phyloP scores from a whole-genome alignment of 148 eudicot genomes.

The Nepenthes gracilis region DNA sequence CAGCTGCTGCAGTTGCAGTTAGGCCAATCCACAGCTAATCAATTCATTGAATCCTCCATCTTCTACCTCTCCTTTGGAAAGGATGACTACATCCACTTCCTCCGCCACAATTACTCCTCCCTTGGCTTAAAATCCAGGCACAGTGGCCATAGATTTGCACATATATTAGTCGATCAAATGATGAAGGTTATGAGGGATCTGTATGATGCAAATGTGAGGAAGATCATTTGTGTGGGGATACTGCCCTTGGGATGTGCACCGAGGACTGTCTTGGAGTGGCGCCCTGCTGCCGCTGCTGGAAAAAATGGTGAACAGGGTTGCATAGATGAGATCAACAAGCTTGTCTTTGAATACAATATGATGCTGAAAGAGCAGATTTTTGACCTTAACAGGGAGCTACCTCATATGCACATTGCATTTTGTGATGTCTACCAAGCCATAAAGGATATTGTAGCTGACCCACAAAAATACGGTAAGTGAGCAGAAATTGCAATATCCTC shows the following conservation, averaged over 20 bases:
- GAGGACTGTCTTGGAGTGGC: constrained; percentile 18
- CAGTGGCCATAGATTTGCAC: constrained; percentile 9
- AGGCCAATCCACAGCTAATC: constrained; percentile 19
- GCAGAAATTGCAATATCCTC: too few species aligned
- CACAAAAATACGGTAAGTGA: constrained; percentile 27
- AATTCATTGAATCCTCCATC: constrained; percentile 32
- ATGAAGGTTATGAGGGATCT: constrained; percentile 24
- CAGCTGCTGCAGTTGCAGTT: constrained; percentile 46
- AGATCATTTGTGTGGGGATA: constrained; percentile 43
- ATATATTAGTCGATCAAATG: constrained; percentile 35
- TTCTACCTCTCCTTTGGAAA: constrained; percentile 64
- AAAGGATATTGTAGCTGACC: constrained; percentile 34
- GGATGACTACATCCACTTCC: constrained; percentile 43
- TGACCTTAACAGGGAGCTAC: constrained; percentile 25
- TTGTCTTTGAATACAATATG: constrained; percentile 33
- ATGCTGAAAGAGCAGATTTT: constrained; percentile 28
- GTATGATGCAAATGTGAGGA: constrained; percentile 37
- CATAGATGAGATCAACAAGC: constrained; percentile 34
- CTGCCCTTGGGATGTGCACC: constrained; percentile 65
- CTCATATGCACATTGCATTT: constrained; percentile 35
- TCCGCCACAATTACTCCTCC: constrained; percentile 14
- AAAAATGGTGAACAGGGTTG: constrained; percentile 21
- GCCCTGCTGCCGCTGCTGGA: constrained; percentile 12
- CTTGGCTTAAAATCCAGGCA: constrained; percentile 4
- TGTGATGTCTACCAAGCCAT: constrained; percentile 53